phyloP scores from a whole-genome alignment of 1,139 yeast genomes.

The Geotrichum carabidarum region DNA sequence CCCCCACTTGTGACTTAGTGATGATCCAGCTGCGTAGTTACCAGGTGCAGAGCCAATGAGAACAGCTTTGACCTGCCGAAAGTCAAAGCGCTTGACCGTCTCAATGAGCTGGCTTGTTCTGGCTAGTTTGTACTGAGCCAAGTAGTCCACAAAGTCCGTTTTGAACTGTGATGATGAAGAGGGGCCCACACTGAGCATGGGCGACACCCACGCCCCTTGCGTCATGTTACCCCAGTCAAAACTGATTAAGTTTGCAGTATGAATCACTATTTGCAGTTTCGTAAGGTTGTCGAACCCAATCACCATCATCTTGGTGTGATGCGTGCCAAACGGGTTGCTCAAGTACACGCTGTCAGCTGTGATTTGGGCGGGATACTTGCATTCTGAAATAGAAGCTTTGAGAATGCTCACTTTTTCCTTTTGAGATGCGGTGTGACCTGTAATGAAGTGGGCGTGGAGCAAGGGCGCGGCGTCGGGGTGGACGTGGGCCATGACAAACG shows the following conservation, averaged over 20 bases:
- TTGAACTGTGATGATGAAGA: conserved; percentile 22
- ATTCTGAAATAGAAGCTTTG: conserved; percentile 17
- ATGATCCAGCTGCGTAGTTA: conserved; percentile 21
- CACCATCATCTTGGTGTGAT: conserved; percentile 38
- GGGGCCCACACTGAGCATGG: conserved; percentile 19
- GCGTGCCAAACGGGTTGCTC: conserved; percentile 30
- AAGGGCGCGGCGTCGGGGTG: conserved; percentile 21
- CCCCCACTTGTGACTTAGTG: conserved; percentile 28
- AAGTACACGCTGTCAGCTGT: conserved; percentile 25
- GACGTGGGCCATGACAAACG: conserved; percentile 28
- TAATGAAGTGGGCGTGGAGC: conserved; percentile 28
- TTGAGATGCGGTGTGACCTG: conserved; percentile 24
- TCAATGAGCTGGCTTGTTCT: conserved; percentile 22
- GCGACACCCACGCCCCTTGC: conserved; percentile 35
- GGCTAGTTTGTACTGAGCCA: conserved; percentile 26
- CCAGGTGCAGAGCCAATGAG: conserved; percentile 37
- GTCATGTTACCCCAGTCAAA: conserved; percentile 37
- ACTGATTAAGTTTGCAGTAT: conserved; percentile 36
- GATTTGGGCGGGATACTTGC: conserved; percentile 22
- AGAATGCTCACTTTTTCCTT: conserved; percentile 11
- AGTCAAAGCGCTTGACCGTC: conserved; percentile 28
- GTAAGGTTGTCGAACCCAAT: conserved; percentile 24
- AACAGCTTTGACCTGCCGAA: conserved; percentile 28
- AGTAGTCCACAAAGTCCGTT: conserved; percentile 29
- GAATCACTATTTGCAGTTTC: conserved; percentile 32